Evolutionary conservation across 2,329 filamentous ascomycete genomes (phyloP).

Genomic region (Paecilomyces dactylethromorphus): DNA sequence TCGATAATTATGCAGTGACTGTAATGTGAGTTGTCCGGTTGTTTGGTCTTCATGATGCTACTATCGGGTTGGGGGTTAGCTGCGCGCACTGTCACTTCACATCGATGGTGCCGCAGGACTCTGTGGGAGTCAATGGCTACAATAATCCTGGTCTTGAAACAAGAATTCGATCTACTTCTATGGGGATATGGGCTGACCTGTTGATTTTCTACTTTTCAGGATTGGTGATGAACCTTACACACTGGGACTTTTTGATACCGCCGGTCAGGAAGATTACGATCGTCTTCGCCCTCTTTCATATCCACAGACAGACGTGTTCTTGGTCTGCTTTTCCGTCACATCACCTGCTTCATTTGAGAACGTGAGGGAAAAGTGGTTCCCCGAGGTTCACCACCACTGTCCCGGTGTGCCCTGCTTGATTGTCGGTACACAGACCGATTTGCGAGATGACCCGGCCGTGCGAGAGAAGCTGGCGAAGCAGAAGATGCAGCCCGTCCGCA

Average conservation of each 20-base stretch:
- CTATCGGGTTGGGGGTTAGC: neutral
- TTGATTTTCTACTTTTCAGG: conserved; percentile 46
- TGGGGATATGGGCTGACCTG: neutral
- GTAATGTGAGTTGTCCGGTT: conserved; percentile 73
- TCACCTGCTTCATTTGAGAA: conserved; percentile 98
- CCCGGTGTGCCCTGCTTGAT: conserved; percentile 96
- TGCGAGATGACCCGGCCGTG: conserved; percentile 81
- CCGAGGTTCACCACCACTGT: conserved; percentile 97
- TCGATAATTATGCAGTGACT: conserved; percentile 99
- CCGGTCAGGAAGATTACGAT: conserved; percentile 99
- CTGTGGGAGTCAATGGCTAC: neutral
- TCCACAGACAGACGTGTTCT: conserved; percentile 96
- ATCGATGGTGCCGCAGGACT: neutral
- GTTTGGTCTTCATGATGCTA: conserved; percentile 1
- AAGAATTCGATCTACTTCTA: neutral
- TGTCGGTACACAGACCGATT: conserved; percentile 94
- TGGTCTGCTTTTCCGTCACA: conserved; percentile 97
- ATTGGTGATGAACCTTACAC: conserved; percentile 99
- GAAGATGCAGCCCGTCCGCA: conserved; percentile 88
- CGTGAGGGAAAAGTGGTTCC: conserved; percentile 98
- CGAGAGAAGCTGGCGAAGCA: conserved; percentile 89
- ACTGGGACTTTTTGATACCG: conserved; percentile 94
- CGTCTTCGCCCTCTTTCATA: conserved; percentile 93
- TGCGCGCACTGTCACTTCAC: neutral
- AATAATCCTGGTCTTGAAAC: neutral